Base-by-base conservation (phyloP, 345 rosid species). In the Melastoma malabathricum region DNA sequence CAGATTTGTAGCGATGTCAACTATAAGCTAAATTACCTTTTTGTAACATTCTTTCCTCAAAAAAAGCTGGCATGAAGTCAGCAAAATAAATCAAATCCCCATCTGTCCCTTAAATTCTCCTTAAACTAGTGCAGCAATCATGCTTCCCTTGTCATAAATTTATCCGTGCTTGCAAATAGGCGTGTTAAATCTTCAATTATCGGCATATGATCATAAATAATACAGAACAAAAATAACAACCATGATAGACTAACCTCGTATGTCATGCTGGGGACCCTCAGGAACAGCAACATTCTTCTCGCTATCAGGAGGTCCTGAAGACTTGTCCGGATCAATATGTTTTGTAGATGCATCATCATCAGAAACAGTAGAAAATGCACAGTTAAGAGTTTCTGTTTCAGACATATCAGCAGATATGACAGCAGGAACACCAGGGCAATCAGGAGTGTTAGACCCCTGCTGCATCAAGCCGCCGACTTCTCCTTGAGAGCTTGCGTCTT, bases 371-470 rank as follows among this genome's bases (percentile, higher is more conserved):
- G 53, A 50, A 43, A 60, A 65, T 20, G 39, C 70, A 67, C 60
- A 52, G 44, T 71, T 72, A 66, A 72, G 75, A 5, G 52, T 44
- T 70, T 80, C 87, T 55, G 72, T 84, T 76, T 82, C 97, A 60
- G 87, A 74, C 64, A 64, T n/a, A 66, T 73, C 57, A 79, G 65
- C 12, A 53, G 71, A 62, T 59, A 61, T 62, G 20, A 56, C 75
- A 20, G 44, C 49, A 18, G 70, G 60, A 64, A 67, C 70, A 60
- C 76, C 84, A 9, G 47, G 54, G 44, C 55, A 69, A 59, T 64
- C 73, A 27, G 62, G 55, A 57, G 60, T 73, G 57, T 69, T 68
- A 8, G 39, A 47, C 48, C 62, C 46, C 29, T 55, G n/a, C 20
- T 60, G 55, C 60, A n/a, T 50, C 46, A 54, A 50, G 49, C 43